phyloP scores from a whole-genome alignment of 371 early-diverging fungal genomes.

The Mortierella sp. region DNA sequence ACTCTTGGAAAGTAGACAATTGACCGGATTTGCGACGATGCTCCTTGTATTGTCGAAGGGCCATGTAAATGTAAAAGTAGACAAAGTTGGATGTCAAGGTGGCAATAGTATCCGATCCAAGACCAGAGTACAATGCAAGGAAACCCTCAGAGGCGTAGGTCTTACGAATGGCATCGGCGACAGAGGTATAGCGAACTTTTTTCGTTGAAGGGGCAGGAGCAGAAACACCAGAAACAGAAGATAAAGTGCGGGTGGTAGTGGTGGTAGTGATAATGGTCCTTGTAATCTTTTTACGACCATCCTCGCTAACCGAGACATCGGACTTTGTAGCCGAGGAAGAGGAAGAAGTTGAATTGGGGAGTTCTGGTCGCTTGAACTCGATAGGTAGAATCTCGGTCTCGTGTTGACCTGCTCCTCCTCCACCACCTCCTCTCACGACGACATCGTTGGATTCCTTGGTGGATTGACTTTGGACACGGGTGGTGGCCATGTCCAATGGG shows the following conservation, averaged over 20 bases:
- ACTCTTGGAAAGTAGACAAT: slow-evolving; percentile 66
- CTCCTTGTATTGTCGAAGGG: slow-evolving; percentile 68
- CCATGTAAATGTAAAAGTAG: slow-evolving; percentile 73
- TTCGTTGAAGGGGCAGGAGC: neutral
- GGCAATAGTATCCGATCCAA: slow-evolving; percentile 69
- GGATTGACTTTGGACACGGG: slow-evolving; percentile 53
- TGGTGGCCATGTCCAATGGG: slow-evolving; percentile 69
- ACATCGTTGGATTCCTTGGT: slow-evolving; percentile 18
- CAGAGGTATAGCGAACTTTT: slow-evolving; percentile 42
- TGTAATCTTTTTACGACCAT: slow-evolving; percentile 36
- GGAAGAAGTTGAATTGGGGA: slow-evolving; percentile 17
- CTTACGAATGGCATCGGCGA: slow-evolving; percentile 58
- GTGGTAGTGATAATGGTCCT: slow-evolving; percentile 40
- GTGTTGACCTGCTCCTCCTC: neutral
- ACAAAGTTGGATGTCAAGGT: slow-evolving; percentile 71
- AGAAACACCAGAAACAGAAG: slow-evolving; percentile 1
- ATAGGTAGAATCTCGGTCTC: slow-evolving; percentile 23
- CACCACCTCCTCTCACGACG: neutral
- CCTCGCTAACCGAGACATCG: slow-evolving; percentile 19
- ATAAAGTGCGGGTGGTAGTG: slow-evolving; percentile 13
- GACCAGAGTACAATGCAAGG: slow-evolving; percentile 66
- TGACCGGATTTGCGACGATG: slow-evolving; percentile 60
- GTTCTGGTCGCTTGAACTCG: slow-evolving; percentile 41
- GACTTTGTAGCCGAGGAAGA: slow-evolving; percentile 26
- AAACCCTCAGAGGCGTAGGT: slow-evolving; percentile 67